phyloP scores from a whole-genome alignment of 2,329 filamentous ascomycete genomes.

The Paecilomyces sp. region DNA sequence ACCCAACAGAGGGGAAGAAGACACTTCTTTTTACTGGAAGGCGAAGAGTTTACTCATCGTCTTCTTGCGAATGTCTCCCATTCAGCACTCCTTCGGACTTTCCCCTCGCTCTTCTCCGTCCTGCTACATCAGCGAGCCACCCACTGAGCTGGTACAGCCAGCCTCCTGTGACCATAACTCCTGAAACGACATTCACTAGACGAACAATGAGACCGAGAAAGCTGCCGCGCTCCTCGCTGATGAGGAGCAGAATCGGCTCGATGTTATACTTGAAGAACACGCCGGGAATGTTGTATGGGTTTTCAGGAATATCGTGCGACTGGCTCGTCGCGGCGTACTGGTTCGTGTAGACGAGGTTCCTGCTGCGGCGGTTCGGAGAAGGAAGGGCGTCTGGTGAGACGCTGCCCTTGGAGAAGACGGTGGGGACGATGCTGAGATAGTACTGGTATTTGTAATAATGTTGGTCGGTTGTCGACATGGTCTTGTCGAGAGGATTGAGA shows the following conservation, averaged over 20 bases:
- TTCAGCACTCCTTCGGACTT: constrained; percentile 44
- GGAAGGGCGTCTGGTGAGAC: background rate
- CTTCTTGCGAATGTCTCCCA: constrained; percentile 27
- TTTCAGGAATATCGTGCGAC: constrained; percentile 57
- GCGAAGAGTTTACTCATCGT: constrained; percentile 13
- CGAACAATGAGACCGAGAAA: constrained; percentile 70
- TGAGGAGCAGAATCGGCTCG: constrained; percentile 81
- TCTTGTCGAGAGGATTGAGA: constrained; percentile 88
- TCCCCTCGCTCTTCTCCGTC: constrained; percentile 27
- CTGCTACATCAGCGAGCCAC: constrained; percentile 55
- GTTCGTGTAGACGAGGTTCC: constrained; percentile 75
- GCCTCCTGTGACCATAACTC: constrained; percentile 85
- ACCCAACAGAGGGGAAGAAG: background rate
- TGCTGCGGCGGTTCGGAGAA: constrained; percentile 16
- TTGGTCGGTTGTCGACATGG: constrained; percentile 63
- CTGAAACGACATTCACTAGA: constrained; percentile 82
- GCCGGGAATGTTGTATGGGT: constrained; percentile 60
- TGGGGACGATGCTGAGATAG: constrained; percentile 91
- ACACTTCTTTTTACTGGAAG: no score
- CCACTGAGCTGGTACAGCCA: constrained; percentile 85
- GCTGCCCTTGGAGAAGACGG: constrained; percentile 66
- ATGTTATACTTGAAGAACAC: constrained; percentile 99
- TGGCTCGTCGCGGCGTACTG: constrained; percentile 97
- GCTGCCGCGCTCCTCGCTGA: constrained; percentile 72
- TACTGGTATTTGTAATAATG: constrained; percentile 98